phyloP scores from a whole-genome alignment of 441 rosid genomes.

The Omphalea diandra region DNA sequence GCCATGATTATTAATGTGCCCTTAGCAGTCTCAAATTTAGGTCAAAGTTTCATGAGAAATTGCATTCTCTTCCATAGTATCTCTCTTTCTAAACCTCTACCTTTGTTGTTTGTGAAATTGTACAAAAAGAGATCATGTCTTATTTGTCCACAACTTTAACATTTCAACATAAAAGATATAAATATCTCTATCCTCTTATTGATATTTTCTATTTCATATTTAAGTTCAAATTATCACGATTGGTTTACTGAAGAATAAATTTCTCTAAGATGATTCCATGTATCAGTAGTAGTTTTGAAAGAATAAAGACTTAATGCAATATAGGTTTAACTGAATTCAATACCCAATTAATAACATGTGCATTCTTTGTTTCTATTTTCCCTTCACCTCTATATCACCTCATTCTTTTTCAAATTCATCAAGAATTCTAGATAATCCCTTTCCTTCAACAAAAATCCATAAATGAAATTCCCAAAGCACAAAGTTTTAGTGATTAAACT shows the following conservation, averaged over 20 bases:
- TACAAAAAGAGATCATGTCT: too few relatives aligned
- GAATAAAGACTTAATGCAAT: neutral
- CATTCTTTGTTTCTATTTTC: neutral
- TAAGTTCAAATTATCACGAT: neutral
- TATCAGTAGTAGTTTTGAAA: neutral
- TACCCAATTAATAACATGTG: neutral
- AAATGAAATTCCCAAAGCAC: neutral
- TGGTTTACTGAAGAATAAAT: neutral
- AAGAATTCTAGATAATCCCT: neutral
- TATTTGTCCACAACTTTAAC: neutral
- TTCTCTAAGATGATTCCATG: neutral
- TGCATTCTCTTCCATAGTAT: neutral
- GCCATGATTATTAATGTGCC: neutral
- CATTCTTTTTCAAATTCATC: neutral
- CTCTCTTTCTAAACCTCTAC: neutral
- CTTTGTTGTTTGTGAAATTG: too few relatives aligned
- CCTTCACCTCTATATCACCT: neutral
- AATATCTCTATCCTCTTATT: neutral
- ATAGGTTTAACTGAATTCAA: too few relatives aligned
- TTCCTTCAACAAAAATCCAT: neutral
- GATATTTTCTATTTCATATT: neutral
- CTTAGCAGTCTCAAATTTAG: neutral
- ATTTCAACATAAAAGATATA: neutral
- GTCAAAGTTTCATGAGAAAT: constrained; percentile 1
- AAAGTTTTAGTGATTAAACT: neutral